Conservation (phyloP, 192 early-diverging fungal species). For the Piromyces finnis region DNA sequence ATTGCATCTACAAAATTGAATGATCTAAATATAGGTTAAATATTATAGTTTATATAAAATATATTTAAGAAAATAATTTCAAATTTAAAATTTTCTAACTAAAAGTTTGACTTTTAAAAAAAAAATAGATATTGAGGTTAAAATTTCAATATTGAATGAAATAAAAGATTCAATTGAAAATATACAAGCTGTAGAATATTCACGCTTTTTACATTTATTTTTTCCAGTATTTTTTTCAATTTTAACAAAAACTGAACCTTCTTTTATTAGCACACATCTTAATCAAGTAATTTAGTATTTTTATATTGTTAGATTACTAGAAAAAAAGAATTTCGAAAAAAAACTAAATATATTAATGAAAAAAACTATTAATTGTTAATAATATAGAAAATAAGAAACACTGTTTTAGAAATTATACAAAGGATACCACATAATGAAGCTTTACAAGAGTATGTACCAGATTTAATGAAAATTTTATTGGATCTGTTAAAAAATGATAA, state of each 20-base stretch:
- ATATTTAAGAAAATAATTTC: too few relatives aligned
- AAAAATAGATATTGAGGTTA: background rate
- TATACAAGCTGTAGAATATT: background rate
- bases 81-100: too few relatives aligned
- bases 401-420: conserved; percentile 79
- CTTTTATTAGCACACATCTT: background rate
- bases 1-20: background rate
- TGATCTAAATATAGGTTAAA: background rate
- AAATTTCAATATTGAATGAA: background rate
- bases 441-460: conserved; percentile 52
- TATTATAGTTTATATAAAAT: too few relatives aligned
- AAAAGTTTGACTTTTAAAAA: too few relatives aligned
- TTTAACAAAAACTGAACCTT: background rate
- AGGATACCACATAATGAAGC: conserved; percentile 78
- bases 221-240: background rate
- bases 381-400: conserved; percentile 83
- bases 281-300: background rate
- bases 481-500: conserved; percentile 72
- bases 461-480: conserved; percentile 54
- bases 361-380: too few relatives aligned
- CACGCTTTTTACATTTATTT: background rate
- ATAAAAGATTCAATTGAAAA: background rate
- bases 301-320: too few relatives aligned
- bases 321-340: too few relatives aligned
- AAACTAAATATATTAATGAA: too few relatives aligned